Evolutionary conservation across 352 stramenopile genomes (phyloP).

Genomic region (Globisporangium uncinulatum): DNA sequence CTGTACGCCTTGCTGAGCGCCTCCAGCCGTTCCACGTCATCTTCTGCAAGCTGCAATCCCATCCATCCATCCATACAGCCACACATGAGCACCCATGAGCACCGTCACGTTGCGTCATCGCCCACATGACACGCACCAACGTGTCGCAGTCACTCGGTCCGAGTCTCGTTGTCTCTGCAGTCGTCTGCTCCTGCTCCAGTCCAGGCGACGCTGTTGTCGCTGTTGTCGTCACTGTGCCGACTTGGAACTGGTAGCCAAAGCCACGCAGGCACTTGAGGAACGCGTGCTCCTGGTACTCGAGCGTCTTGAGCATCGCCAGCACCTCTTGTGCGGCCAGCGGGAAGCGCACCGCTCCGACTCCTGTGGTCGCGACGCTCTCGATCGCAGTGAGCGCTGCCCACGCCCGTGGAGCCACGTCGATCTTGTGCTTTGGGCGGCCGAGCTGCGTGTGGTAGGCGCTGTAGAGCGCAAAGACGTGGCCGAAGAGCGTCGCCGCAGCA

Average conservation of each 20-base stretch:
- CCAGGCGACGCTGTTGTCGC: neutral
- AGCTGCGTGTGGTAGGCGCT: slow-evolving; percentile 59
- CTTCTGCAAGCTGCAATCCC: slow-evolving; percentile 7
- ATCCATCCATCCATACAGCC: neutral
- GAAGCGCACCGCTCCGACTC: slow-evolving; percentile 16
- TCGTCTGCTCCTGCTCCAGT: neutral
- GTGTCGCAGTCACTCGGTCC: neutral
- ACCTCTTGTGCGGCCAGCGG: slow-evolving; percentile 27
- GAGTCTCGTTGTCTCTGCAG: neutral
- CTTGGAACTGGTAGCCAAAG: slow-evolving; percentile 17
- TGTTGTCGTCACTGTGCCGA: neutral
- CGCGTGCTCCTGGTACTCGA: slow-evolving; percentile 47
- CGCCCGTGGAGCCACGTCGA: slow-evolving; percentile 37
- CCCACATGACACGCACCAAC: neutral
- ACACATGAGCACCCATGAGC: neutral
- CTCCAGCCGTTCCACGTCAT: slow-evolving; percentile 7
- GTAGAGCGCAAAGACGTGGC: slow-evolving; percentile 55
- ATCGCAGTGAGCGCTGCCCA: slow-evolving; percentile 42
- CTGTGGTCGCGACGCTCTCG: slow-evolving; percentile 22
- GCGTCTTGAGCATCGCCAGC: slow-evolving; percentile 36
- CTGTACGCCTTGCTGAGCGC: slow-evolving; percentile 3
- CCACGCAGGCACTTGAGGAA: slow-evolving; percentile 61
- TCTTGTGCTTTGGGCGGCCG: slow-evolving; percentile 51
- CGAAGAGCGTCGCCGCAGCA: slow-evolving; percentile 23
- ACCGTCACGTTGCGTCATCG: neutral